Evolutionary conservation across 108 stramenopile genomes (phyloP), one percentile per base, ranked within the genome.

Genomic region (Schizochytrium sp.): DNA sequence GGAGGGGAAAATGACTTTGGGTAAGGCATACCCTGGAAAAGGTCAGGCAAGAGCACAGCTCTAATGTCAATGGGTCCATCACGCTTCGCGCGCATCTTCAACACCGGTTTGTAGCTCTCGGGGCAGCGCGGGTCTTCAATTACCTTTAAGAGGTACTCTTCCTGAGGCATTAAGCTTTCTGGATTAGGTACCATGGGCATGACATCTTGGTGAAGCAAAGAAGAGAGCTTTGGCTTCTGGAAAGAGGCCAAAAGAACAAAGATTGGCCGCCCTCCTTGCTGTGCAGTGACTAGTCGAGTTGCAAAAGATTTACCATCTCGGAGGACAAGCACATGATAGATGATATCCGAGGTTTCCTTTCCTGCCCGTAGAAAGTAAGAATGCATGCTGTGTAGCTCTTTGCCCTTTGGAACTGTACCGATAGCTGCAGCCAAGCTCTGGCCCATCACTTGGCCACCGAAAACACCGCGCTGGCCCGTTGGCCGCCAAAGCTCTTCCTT

Each of bases 151-250:
- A 88, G 10, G 57, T 41, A 87, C 56, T 88, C 12, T 4, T 87
- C 38, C 45, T n/a, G 17, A 17, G 55, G 53, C 40, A 46, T 59
- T 8, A 90, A 64, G 49, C 12, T 46, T 15, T 90, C 90, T n/a
- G 90, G 90, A 42, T 15, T 17, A 19, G 90, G 90, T 45, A 61
- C 90, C 28, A 42, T 13, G 7, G 90, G 90, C 90, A 90, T 90
- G 42, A 46, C 40, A 28, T 72, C 73, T 10, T 40, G 17, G 47
- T 90, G 90, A 44, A 72, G 5, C 3, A 90, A 2, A 4, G 17
- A 44, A 13, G 59, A 4, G 5, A 61, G 59, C 56, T 3, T 19
- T 4, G 90, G 90, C 45, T 56, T 87, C 13, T 87, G 87, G 88
- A 88, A 90, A 3, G 28, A 40, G 15, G 87, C 61, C 4, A 45